Conservation (phyloP, 2,329 filamentous ascomycete species). For the Podosphaera xanthii region DNA sequence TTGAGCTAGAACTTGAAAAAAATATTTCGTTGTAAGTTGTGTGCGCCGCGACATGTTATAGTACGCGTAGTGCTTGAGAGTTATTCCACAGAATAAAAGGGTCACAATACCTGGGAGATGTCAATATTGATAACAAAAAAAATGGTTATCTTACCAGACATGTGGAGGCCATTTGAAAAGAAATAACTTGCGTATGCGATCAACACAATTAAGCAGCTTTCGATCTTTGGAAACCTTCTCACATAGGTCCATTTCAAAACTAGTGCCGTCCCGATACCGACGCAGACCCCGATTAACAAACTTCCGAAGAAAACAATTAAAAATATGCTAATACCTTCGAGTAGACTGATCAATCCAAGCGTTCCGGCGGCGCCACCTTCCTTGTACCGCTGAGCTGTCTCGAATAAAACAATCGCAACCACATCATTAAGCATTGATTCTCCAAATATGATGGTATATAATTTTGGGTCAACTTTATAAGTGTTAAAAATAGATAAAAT, state of each 20-base stretch:
- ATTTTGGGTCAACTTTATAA: conserved; percentile 95
- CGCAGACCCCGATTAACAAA: conserved; percentile 64
- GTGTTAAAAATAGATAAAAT: conserved; percentile 98
- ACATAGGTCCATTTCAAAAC: conserved; percentile 89
- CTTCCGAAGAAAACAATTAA: conserved; percentile 91
- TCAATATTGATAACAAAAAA: conserved; percentile 1
- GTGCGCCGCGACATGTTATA: conserved; percentile 99
- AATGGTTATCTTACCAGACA: conserved; percentile 56
- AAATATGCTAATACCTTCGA: conserved; percentile 87
- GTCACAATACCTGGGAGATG: conserved; percentile 47
- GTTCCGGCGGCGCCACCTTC: conserved; percentile 44
- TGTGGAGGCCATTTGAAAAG: conserved; percentile 83
- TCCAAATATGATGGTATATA: conserved; percentile 97
- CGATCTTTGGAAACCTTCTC: conserved; percentile 79
- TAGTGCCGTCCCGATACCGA: conserved; percentile 71
- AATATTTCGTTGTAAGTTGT: conserved; percentile 91
- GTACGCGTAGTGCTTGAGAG: conserved; percentile 95
- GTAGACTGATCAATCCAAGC: conserved; percentile 57
- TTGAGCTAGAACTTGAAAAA: conserved; percentile 87
- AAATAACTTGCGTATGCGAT: conserved; percentile 96
- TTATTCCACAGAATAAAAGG: conserved; percentile 91
- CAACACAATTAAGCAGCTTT: conserved; percentile 81
- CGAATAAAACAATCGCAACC: conserved; percentile 94
- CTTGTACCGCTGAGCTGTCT: conserved; percentile 86
- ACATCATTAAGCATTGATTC: conserved; percentile 97